A percentile compares a stretch with the other conserved stretches of the same genome.
Evolutionary conservation across 352 stramenopile genomes (phyloP).

Genomic region (Pythium monospermum): DNA sequence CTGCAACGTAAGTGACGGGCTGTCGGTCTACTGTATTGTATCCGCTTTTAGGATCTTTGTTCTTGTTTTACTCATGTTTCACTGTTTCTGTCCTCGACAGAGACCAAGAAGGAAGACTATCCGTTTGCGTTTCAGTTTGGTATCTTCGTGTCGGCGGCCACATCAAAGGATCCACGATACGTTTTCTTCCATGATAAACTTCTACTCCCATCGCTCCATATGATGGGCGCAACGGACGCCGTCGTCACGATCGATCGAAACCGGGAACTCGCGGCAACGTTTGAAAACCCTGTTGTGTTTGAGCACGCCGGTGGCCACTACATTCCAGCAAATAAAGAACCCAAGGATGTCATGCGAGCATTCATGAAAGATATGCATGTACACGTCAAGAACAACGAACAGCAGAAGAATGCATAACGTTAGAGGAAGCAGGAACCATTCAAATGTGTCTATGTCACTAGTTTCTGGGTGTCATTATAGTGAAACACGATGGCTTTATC

Average conservation of each 20-base stretch:
- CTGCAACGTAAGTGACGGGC: slow-evolving; percentile 43
- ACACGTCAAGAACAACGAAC: slow-evolving; percentile 4
- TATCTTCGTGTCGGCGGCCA: slow-evolving; percentile 65
- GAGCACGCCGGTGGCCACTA: slow-evolving; percentile 76
- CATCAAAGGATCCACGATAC: slow-evolving; percentile 39
- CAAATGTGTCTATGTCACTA: not conserved
- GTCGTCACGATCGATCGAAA: slow-evolving; percentile 58
- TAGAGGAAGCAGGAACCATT: not conserved
- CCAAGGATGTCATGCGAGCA: slow-evolving; percentile 63
- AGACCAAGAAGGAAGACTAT: slow-evolving; percentile 37
- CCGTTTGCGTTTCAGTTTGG: slow-evolving; percentile 65
- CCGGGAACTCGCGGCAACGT: slow-evolving; percentile 47
- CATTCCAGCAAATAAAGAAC: slow-evolving; percentile 82
- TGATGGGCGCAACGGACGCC: slow-evolving; percentile 76
- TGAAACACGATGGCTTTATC: not conserved
- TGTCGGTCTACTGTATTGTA: not conserved
- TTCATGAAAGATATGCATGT: slow-evolving; percentile 49
- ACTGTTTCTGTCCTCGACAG: slow-evolving; percentile 6
- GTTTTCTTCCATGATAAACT: slow-evolving; percentile 37
- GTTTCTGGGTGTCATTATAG: too few species aligned
- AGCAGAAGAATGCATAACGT: slow-evolving; percentile 4
- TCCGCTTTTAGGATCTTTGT: not conserved
- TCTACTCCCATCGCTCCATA: slow-evolving; percentile 63
- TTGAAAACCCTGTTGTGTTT: slow-evolving; percentile 48
- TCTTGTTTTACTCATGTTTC: too few species aligned